A percentile compares a stretch with the other conserved stretches of the same genome.
Conservation (phyloP, 148 eudicot genomes). For the Camellia lanceoleosa region DNA sequence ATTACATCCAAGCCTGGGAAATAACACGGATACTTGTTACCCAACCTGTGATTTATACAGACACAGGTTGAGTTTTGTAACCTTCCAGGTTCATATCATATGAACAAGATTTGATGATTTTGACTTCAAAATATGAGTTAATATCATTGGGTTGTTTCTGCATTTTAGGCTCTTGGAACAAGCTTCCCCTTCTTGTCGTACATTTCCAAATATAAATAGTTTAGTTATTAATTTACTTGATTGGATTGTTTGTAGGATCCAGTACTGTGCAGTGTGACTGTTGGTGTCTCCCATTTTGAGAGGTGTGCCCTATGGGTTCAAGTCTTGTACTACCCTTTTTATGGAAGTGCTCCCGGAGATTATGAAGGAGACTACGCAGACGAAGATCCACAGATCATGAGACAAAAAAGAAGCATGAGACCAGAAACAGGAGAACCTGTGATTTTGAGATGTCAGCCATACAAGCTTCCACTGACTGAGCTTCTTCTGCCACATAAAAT, state of each 20-base stretch:
- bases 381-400: conserved; percentile 71
- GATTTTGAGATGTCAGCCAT: conserved; percentile 93
- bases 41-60: too few species aligned
- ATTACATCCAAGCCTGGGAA: too few species aligned
- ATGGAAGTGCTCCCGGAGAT: conserved; percentile 50
- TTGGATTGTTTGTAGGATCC: conserved; percentile 66
- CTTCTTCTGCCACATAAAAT: conserved; percentile 92
- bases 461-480: conserved; percentile 91
- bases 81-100: too few species aligned
- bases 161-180: neutral
- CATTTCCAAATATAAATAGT: neutral
- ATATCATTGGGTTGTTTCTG: neutral
- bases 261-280: conserved; percentile 80
- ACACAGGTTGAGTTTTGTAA: too few species aligned
- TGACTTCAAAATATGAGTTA: too few species aligned
- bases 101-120: too few species aligned
- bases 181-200: neutral
- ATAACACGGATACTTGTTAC: too few species aligned
- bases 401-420: conserved; percentile 65
- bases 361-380: conserved; percentile 78
- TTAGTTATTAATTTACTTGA: neutral
- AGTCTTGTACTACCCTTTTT: conserved; percentile 80
- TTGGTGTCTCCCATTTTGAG: conserved; percentile 94
- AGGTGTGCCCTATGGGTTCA: conserved; percentile 95
- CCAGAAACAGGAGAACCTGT: conserved; percentile 90